phyloP scores from a whole-genome alignment of 2,329 filamentous ascomycete species.

The Ascochyta clinopodiicola region DNA sequence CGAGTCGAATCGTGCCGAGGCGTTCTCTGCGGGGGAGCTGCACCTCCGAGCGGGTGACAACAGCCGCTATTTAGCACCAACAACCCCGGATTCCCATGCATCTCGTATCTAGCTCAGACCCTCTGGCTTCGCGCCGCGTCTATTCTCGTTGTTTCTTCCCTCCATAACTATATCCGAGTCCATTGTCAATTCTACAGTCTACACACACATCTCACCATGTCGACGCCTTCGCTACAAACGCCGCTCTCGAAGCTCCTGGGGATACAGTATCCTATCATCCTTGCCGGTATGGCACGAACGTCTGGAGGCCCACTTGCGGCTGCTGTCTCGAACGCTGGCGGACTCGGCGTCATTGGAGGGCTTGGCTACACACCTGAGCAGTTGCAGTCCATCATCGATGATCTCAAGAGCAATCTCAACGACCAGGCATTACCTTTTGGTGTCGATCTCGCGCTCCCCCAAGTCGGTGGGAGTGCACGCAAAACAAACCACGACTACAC shows the following conservation, averaged over 20 bases:
- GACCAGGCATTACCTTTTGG: conserved; percentile 80
- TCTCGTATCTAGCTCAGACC: conserved; percentile 2
- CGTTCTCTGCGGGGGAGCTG: not conserved
- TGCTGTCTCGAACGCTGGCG: conserved; percentile 77
- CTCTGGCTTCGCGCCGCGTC: conserved; percentile 3
- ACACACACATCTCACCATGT: conserved; percentile 30
- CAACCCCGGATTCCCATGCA: conserved; percentile 31
- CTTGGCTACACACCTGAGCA: conserved; percentile 65
- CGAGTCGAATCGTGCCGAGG: conserved; percentile 17
- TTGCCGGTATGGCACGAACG: conserved; percentile 92
- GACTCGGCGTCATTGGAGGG: conserved; percentile 67
- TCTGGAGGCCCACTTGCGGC: conserved; percentile 50
- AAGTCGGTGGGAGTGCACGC: conserved; percentile 81
- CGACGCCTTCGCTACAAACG: conserved; percentile 44
- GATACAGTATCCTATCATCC: conserved; percentile 87
- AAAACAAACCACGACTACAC: conserved; percentile 98
- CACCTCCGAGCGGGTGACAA: conserved; percentile 14
- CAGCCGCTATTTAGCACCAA: conserved; percentile 35
- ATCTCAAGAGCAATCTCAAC: conserved; percentile 78
- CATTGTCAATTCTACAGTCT: not conserved
- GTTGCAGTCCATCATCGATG: conserved; percentile 79
- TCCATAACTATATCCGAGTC: not conserved
- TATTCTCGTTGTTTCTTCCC: not conserved
- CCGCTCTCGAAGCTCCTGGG: conserved; percentile 66
- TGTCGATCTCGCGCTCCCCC: conserved; percentile 88